Percentiles rank a stretch among this genome's conserved stretches.
phyloP scores from a whole-genome alignment of 2,329 filamentous ascomycete species.

The Juglanconis oblonga region DNA sequence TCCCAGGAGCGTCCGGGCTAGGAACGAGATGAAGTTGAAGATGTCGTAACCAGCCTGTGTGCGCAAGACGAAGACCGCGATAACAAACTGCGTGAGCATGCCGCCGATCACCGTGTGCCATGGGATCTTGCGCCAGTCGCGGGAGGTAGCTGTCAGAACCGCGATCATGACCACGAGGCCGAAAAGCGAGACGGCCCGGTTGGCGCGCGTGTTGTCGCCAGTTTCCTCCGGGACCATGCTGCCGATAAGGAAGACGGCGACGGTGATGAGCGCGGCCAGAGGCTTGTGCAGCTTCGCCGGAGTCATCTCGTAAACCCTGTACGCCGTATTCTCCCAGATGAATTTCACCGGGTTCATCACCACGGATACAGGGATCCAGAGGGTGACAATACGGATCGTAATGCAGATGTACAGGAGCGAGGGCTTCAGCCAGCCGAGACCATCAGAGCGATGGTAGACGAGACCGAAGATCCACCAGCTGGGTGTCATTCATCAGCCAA shows the following conservation, averaged over 20 bases:
- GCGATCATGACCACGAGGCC: constrained; percentile 71
- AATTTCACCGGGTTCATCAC: constrained; percentile 65
- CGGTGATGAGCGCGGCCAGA: constrained; percentile 59
- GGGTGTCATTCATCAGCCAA: constrained; percentile 27
- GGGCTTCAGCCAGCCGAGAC: constrained; percentile 77
- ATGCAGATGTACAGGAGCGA: constrained; percentile 79
- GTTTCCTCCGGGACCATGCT: constrained; percentile 71
- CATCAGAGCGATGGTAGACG: constrained; percentile 66
- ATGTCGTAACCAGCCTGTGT: constrained; percentile 82
- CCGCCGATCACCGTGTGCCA: constrained; percentile 85
- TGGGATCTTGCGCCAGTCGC: constrained; percentile 59
- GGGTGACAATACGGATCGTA: constrained; percentile 69
- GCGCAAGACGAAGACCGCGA: constrained; percentile 84
- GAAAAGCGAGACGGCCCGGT: constrained; percentile 77
- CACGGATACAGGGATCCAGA: constrained; percentile 67
- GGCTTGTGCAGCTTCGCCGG: constrained; percentile 65
- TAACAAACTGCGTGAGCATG: constrained; percentile 83
- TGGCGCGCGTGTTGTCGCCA: constrained; percentile 72
- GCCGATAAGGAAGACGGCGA: constrained; percentile 73
- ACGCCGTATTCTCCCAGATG: constrained; percentile 65
- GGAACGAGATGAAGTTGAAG: constrained; percentile 80
- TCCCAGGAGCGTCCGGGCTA: constrained; percentile 71
- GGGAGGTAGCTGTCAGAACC: constrained; percentile 68
- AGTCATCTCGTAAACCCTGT: constrained; percentile 57
- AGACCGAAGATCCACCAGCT: constrained; percentile 76